These are phyloP conservation scores for Brassica napus DNA, from an alignment of 345 rosid species.

Conservation along the genomic window DNA sequence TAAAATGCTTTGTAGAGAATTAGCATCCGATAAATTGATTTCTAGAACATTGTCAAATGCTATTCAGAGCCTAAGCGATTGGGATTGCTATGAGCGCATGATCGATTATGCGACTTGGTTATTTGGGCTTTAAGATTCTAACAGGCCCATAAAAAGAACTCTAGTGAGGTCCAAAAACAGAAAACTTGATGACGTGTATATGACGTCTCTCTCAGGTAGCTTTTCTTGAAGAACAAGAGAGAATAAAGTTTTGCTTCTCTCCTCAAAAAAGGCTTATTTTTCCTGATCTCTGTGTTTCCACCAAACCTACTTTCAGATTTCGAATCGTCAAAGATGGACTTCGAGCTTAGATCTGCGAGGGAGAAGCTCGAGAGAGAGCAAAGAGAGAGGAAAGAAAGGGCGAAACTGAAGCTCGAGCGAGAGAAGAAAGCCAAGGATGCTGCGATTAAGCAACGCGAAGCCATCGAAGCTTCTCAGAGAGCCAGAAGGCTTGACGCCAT, in stretches of 20 bases:
- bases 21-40: not conserved
- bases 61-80: too few species aligned
- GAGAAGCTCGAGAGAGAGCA: constrained; percentile 95
- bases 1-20: not conserved
- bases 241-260: not conserved
- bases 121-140: not conserved
- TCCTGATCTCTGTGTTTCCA: not conserved
- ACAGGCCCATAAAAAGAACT: not conserved
- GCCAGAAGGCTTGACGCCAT: constrained; percentile 79
- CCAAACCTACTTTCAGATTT: constrained; percentile 15
- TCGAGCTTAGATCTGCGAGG: constrained; percentile 82
- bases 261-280: not conserved
- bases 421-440: constrained; percentile 79
- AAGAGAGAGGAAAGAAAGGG: constrained; percentile 74
- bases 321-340: constrained; percentile 61
- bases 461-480: constrained; percentile 83
- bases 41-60: too few species aligned
- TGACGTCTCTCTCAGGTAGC: constrained; percentile 4
- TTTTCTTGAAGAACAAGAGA: constrained; percentile 38
- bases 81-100: not conserved
- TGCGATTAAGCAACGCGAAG: constrained; percentile 75
- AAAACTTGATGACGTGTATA: not conserved
- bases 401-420: constrained; percentile 59
- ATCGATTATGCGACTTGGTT: not conserved
- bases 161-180: constrained; percentile 17